phyloP scores from a whole-genome alignment of 176 grass and related monocot genomes.

The Ensete ventricosum region DNA sequence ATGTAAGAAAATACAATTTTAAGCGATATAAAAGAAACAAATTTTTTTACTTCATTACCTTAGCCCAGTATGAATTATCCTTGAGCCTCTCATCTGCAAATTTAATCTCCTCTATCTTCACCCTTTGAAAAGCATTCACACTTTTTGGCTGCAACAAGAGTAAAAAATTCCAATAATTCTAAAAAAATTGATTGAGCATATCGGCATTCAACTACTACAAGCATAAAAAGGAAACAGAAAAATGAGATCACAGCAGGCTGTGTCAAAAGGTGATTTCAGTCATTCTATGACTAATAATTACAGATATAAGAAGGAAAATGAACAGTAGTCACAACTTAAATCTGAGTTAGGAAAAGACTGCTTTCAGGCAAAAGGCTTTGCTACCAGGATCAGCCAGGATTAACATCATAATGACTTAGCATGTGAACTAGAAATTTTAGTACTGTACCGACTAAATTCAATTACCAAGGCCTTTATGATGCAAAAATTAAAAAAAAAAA shows the following conservation, averaged over 20 bases:
- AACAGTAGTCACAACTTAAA: too few relatives aligned
- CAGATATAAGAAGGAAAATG: too few relatives aligned
- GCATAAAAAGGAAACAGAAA: not conserved
- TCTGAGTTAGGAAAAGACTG: not conserved
- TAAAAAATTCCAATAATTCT: not conserved
- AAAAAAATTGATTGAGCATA: too few relatives aligned
- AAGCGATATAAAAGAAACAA: not conserved
- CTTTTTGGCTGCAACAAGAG: slow-evolving; percentile 43
- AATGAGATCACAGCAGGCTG: not conserved
- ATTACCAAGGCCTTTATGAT: not conserved
- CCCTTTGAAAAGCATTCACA: slow-evolving; percentile 61
- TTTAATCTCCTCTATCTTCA: slow-evolving; percentile 54
- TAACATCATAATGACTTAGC: not conserved
- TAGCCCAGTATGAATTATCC: slow-evolving; percentile 97
- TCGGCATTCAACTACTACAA: not conserved
- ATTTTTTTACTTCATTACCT: slow-evolving; percentile 44
- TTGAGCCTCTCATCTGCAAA: slow-evolving; percentile 66
- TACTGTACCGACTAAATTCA: not conserved
- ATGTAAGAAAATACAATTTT: slow-evolving; percentile 2
- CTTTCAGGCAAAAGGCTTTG: not conserved
- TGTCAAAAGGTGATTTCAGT: too few relatives aligned
- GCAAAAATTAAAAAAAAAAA: too few relatives aligned
- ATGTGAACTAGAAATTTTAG: not conserved
- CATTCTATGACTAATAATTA: too few relatives aligned
- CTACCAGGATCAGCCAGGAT: not conserved